Conservation (phyloP, 2,329 filamentous ascomycete genomes). For the Colletotrichum endophyticum region DNA sequence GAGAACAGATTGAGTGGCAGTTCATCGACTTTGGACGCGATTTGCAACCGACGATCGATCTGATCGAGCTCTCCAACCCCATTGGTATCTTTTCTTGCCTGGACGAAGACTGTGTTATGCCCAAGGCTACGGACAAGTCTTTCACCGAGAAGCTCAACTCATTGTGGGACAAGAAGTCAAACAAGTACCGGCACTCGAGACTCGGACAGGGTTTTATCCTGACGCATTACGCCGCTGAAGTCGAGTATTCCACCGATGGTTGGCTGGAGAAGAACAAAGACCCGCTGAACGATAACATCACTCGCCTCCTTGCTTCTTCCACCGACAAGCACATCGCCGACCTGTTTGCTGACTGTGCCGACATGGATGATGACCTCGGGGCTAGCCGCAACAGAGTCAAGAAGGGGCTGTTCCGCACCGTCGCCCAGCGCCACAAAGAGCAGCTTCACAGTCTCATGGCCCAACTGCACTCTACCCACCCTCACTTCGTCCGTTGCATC, state of each 20-base stretch:
- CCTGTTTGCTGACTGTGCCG: conserved; percentile 88
- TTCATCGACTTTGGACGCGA: conserved; percentile 99
- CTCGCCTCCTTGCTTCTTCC: conserved; percentile 82
- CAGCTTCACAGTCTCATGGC: conserved; percentile 96
- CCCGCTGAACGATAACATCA: conserved; percentile 95
- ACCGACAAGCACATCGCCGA: conserved; percentile 81
- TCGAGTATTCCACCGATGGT: conserved; percentile 92
- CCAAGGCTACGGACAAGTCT: conserved; percentile 94
- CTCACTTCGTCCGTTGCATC: conserved; percentile 97
- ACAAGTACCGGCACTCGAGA: conserved; percentile 88
- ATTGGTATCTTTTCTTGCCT: conserved; percentile 99
- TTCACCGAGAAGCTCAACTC: conserved; percentile 98
- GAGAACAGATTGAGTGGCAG: conserved; percentile 99
- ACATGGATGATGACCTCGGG: conserved; percentile 74
- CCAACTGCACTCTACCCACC: conserved; percentile 93
- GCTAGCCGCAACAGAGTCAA: conserved; percentile 83
- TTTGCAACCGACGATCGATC: conserved; percentile 94
- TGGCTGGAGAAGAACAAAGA: conserved; percentile 99
- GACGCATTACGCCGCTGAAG: conserved; percentile 96
- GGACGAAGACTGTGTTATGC: conserved; percentile 98
- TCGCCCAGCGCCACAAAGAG: conserved; percentile 96
- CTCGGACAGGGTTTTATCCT: conserved; percentile 92
- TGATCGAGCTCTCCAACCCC: conserved; percentile 94
- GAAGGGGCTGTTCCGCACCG: conserved; percentile 95
- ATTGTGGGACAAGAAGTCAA: conserved; percentile 94